These are phyloP conservation scores for Amoebophrya sp. DNA, from an alignment of 169 alveolate genomes.

Conservation along the genomic window DNA sequence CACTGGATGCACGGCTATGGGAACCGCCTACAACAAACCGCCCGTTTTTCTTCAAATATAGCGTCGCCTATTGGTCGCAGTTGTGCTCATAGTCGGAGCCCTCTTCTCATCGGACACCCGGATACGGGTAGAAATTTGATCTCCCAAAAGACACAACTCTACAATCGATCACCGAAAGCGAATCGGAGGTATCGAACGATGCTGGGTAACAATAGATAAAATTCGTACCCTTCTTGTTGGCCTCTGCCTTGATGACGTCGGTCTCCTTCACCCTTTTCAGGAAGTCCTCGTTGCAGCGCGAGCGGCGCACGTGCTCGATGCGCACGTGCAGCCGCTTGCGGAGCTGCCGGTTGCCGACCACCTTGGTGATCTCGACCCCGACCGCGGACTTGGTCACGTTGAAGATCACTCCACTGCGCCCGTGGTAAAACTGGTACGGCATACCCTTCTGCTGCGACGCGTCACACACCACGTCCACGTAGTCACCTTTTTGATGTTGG, in stretches of 20 bases:
- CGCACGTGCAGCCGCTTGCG: conserved; percentile 91
- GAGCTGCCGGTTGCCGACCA: conserved; percentile 88
- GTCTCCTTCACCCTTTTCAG: conserved; percentile 79
- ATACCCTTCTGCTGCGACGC: conserved; percentile 95
- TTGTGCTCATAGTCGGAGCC: too few species aligned
- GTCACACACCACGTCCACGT: conserved; percentile 92
- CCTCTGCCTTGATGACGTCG: conserved; percentile 76
- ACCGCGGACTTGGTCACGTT: conserved; percentile 87
- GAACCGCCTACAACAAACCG: not conserved
- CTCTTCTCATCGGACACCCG: too few species aligned
- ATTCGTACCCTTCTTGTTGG: conserved; percentile 58
- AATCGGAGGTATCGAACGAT: not conserved
- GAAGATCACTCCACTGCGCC: conserved; percentile 96
- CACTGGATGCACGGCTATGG: not conserved
- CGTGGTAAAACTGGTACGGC: conserved; percentile 97
- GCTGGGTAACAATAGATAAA: not conserved
- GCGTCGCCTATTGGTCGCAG: not conserved
- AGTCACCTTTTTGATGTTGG: conserved; percentile 65
- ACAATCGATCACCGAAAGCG: too few species aligned
- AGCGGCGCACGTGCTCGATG: conserved; percentile 89
- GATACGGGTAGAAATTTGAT: too few species aligned
- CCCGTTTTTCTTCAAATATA: not conserved
- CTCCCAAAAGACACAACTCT: too few species aligned
- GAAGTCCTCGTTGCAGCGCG: conserved; percentile 92
- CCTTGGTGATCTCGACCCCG: conserved; percentile 93